Evolutionary conservation across 768 basidiomycete genomes (phyloP).

Genomic region (Lentinula aciculospora): DNA sequence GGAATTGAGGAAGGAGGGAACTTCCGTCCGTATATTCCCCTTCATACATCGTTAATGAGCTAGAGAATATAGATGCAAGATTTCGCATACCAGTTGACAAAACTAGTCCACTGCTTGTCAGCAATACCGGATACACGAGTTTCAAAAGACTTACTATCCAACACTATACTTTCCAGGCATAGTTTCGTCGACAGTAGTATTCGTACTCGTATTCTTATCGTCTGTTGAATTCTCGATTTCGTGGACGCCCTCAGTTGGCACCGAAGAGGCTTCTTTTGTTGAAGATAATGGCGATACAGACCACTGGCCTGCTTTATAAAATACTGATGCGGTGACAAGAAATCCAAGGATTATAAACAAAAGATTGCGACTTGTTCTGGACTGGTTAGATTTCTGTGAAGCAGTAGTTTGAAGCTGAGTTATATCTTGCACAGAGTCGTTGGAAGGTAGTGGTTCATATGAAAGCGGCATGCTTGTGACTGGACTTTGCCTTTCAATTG

Average conservation of each 20-base stretch:
- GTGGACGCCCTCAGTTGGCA: neutral
- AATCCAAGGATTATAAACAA: slow-evolving; percentile 30
- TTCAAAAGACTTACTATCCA: slow-evolving; percentile 59
- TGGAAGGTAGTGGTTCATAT: slow-evolving; percentile 28
- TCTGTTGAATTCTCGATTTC: slow-evolving; percentile 4
- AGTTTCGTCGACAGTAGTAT: slow-evolving; percentile 3
- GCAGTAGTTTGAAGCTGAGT: slow-evolving; percentile 14
- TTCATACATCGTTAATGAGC: slow-evolving; percentile 18
- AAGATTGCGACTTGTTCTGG: slow-evolving; percentile 19
- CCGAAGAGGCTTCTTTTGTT: slow-evolving; percentile 4
- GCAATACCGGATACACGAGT: slow-evolving; percentile 4
- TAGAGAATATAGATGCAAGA: neutral
- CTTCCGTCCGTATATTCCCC: slow-evolving; percentile 95
- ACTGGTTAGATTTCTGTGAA: slow-evolving; percentile 18
- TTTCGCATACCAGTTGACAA: slow-evolving; percentile 63
- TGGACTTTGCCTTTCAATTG: neutral
- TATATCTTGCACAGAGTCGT: slow-evolving; percentile 15
- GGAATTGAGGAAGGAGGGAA: slow-evolving; percentile 86
- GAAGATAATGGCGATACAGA: slow-evolving; percentile 15
- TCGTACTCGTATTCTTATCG: slow-evolving; percentile 9
- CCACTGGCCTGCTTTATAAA: slow-evolving; percentile 41
- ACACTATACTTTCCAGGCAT: slow-evolving; percentile 68
- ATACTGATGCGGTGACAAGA: slow-evolving; percentile 29
- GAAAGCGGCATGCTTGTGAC: neutral
- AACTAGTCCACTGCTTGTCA: slow-evolving; percentile 34